phyloP scores from a whole-genome alignment of 2,329 filamentous ascomycete genomes.

The Penicillium hesseltinei region DNA sequence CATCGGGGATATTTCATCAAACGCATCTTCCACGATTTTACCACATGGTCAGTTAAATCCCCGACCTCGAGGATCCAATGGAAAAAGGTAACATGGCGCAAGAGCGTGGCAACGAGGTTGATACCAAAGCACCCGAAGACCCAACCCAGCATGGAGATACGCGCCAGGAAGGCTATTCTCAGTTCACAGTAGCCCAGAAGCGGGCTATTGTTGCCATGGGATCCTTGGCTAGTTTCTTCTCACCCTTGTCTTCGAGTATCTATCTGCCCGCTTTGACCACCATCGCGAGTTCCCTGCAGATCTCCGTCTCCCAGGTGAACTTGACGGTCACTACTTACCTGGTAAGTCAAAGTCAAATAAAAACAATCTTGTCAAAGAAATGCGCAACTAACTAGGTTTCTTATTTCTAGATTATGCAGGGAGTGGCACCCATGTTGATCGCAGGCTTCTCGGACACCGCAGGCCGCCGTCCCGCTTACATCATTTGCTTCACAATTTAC shows the following conservation, averaged over 20 bases:
- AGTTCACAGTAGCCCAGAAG: constrained; percentile 26
- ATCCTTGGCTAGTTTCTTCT: constrained; percentile 31
- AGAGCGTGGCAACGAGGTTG: neutral
- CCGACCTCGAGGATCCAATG: neutral
- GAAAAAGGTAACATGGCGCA: neutral
- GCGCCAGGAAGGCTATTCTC: neutral
- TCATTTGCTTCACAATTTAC: constrained; percentile 52
- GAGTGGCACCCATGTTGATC: constrained; percentile 47
- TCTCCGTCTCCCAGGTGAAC: constrained; percentile 47
- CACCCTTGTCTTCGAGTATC: constrained; percentile 36
- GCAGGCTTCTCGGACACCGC: constrained; percentile 61
- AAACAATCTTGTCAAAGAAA: neutral
- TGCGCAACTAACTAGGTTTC: neutral
- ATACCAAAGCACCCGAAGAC: neutral
- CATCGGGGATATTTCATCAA: neutral
- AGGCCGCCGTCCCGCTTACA: constrained; percentile 59
- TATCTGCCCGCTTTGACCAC: constrained; percentile 39
- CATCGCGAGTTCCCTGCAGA: constrained; percentile 39
- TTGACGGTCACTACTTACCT: constrained; percentile 54
- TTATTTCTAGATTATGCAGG: constrained; percentile 20
- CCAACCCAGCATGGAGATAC: neutral
- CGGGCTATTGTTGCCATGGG: constrained; percentile 23
- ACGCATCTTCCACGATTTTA: neutral
- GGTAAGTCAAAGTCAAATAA: constrained; percentile 28
- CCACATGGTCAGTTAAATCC: constrained; percentile 4